Evolutionary conservation across 768 basidiomycete species (phyloP), one percentile per base, ranked within the genome.

Genomic region (Amanita phalloides): DNA sequence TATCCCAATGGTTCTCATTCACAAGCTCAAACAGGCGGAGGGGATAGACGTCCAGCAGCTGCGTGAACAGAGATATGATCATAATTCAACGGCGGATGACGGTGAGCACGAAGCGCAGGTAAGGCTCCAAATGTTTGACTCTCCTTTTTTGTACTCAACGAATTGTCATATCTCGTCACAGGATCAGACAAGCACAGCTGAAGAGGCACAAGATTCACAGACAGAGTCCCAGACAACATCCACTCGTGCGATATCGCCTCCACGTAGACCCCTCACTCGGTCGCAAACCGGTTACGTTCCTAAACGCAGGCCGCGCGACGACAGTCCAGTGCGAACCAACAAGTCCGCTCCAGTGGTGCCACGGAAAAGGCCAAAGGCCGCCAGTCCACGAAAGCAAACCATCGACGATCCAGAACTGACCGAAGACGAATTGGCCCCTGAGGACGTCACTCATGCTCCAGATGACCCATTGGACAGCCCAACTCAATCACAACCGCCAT

Each of bases 211-310:
- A 13, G 25, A 33, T 26, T 52, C 51, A 45, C 51, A 52, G 23
- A 36, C 43, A 38, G 32, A 32, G 35, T 37, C 32, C 51, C 35
- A 52, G 43, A 52, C 51, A 45, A 35, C 43, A 7, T n/a, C 43
- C 17, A 14, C 13, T 8, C 33, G 35, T 23, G 21, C 41, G 26
- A 23, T 42, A 33, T 48, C 53, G 21, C 45, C 53, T 14, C 54
- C 58, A n/a, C 57, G 58, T 48, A 59, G 68, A 45, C 67, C 64
- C 23, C 58, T 64, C 39, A 71, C 69, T 21, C 63, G 69, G 48
- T 71, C 69, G 4, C 69, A 69, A 56, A 67, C 67, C 28, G 64
- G 64, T 7, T 56, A 57, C 47, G 62, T 59, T 32, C 21, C 61
- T 11, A 68, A 67, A 54, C 66, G 66, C 50, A 60, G 57, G 36